A percentile compares a stretch with the other conserved stretches of the same genome.
Evolutionary conservation across 1,284 basidiomycete species (phyloP).

Genomic region (Marasmius tenuissimus): DNA sequence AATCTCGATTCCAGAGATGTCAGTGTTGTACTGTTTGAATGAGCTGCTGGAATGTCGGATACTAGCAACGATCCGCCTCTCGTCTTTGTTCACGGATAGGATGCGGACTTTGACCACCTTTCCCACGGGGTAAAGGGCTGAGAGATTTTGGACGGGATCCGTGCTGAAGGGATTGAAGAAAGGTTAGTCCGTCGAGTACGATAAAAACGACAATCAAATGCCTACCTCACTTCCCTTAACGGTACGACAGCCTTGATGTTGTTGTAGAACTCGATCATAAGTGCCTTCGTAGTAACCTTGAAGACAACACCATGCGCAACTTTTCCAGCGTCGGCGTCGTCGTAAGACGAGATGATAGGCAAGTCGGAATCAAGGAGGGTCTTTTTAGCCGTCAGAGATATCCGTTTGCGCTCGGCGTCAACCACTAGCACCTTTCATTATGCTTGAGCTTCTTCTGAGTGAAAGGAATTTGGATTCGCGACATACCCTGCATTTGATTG

Average conservation of each 20-base stretch:
- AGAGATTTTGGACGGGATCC: slow-evolving; percentile 59
- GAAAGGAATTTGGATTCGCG: not conserved
- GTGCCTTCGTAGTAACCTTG: slow-evolving; percentile 75
- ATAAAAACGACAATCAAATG: not conserved
- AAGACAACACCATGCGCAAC: slow-evolving; percentile 85
- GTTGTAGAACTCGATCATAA: slow-evolving; percentile 91
- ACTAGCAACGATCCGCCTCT: slow-evolving; percentile 77
- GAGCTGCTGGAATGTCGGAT: slow-evolving; percentile 78
- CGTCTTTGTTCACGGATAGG: slow-evolving; percentile 66
- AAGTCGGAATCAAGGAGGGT: slow-evolving; percentile 82
- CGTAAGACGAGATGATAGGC: slow-evolving; percentile 66
- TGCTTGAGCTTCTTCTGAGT: slow-evolving; percentile 2
- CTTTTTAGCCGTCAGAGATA: slow-evolving; percentile 92
- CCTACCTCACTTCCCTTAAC: slow-evolving; percentile 77
- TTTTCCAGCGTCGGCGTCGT: slow-evolving; percentile 71
- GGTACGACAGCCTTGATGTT: slow-evolving; percentile 86
- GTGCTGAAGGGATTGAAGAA: slow-evolving; percentile 47
- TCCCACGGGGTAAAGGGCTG: slow-evolving; percentile 75
- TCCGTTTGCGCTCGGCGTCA: slow-evolving; percentile 79
- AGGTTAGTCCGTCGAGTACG: no score
- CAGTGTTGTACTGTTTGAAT: slow-evolving; percentile 48
- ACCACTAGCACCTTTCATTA: slow-evolving; percentile 76
- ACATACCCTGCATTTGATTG: slow-evolving; percentile 84
- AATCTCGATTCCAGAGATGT: slow-evolving; percentile 75
- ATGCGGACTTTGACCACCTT: slow-evolving; percentile 89